Percentiles rank a stretch among this genome's conserved stretches.
Conservation (phyloP, 1,284 basidiomycete genomes). For the Boletus chippewaensis region DNA sequence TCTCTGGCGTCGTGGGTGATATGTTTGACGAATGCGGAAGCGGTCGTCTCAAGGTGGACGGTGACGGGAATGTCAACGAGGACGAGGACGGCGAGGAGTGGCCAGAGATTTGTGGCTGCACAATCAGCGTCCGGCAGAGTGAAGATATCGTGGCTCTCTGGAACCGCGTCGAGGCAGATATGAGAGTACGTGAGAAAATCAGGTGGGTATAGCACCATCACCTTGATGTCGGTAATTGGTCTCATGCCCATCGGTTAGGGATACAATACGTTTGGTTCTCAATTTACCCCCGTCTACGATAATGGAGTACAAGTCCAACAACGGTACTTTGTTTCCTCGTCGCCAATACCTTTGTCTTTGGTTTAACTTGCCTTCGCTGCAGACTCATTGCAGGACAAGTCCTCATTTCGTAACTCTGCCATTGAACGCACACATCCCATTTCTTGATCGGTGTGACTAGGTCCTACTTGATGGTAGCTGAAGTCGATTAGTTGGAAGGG, state of each 20-base stretch:
- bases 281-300: slow-evolving; percentile 63
- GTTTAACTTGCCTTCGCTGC: not conserved
- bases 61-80: slow-evolving; percentile 32
- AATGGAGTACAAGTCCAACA: slow-evolving; percentile 84
- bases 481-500: not conserved
- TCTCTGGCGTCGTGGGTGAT: slow-evolving; percentile 72
- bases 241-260: slow-evolving; percentile 37
- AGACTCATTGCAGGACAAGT: slow-evolving; percentile 83
- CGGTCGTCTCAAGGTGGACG: slow-evolving; percentile 22
- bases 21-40: slow-evolving; percentile 62
- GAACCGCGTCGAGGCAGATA: slow-evolving; percentile 66
- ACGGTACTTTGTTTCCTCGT: slow-evolving; percentile 42
- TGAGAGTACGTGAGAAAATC: slow-evolving; percentile 64
- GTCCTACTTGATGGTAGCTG: slow-evolving; percentile 1
- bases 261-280: slow-evolving; percentile 60
- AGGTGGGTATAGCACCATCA: slow-evolving; percentile 40
- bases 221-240: not conserved
- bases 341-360: not conserved
- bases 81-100: slow-evolving; percentile 41
- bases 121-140: slow-evolving; percentile 74
- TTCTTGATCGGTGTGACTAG: slow-evolving; percentile 13
- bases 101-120: slow-evolving; percentile 80
- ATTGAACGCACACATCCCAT: slow-evolving; percentile 47
- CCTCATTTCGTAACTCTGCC: slow-evolving; percentile 66
- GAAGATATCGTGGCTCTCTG: slow-evolving; percentile 80